A percentile compares a stretch with the other conserved stretches of the same genome.
These are phyloP conservation scores for Boletus rubropictus DNA, from an alignment of 768 basidiomycete genomes.

Conservation along the genomic window DNA sequence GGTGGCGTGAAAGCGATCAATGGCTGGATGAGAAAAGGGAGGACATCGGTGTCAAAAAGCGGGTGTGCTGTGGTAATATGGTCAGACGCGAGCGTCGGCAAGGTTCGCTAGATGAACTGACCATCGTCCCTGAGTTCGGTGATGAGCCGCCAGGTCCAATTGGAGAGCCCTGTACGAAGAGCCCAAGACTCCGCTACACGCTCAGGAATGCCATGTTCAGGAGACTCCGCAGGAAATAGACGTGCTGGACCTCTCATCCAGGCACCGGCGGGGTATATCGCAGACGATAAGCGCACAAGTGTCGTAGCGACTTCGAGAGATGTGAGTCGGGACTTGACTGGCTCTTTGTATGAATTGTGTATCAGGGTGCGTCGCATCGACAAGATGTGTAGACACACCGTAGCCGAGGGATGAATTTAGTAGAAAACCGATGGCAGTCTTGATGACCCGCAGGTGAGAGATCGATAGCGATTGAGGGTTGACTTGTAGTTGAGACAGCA, in stretches of 20 bases:
- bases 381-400: conserved; percentile 41
- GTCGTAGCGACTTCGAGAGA: conserved; percentile 65
- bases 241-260: conserved; percentile 43
- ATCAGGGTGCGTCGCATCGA: conserved; percentile 1
- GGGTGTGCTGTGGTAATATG: conserved; percentile 38
- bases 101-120: conserved; percentile 28
- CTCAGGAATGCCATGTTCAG: conserved; percentile 20
- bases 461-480: conserved; percentile 49
- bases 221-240: conserved; percentile 21
- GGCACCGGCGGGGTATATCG: conserved; percentile 66
- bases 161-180: conserved; percentile 56
- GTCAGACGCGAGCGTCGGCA: background rate
- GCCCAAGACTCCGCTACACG: conserved; percentile 54
- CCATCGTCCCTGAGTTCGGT: conserved; percentile 69
- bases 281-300: conserved; percentile 59
- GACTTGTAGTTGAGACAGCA: conserved; percentile 35
- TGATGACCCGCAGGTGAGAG: conserved; percentile 64
- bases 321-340: conserved; percentile 61
- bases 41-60: conserved; percentile 55
- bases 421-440: conserved; percentile 73
- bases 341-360: conserved; percentile 41
- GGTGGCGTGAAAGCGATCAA: conserved; percentile 60
- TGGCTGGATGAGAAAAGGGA: conserved; percentile 57
- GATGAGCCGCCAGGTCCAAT: conserved; percentile 77
- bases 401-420: conserved; percentile 74